A percentile compares a stretch with the other conserved stretches of the same genome.
These are phyloP conservation scores for Boletellus sp. DNA, from an alignment of 768 basidiomycete genomes.

Conservation along the genomic window DNA sequence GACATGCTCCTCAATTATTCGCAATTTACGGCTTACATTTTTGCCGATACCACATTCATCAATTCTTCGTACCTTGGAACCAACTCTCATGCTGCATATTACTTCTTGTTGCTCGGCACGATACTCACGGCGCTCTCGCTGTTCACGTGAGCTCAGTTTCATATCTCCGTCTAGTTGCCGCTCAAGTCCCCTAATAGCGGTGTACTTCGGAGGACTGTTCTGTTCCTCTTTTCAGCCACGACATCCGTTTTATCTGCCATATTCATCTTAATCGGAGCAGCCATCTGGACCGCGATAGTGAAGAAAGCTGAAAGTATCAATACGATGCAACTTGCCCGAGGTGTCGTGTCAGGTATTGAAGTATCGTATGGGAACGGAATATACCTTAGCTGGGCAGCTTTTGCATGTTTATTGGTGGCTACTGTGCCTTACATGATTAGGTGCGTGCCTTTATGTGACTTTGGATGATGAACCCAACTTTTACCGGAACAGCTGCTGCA, in stretches of 20 bases:
- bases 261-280: constrained; percentile 63
- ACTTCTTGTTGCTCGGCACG: constrained; percentile 69
- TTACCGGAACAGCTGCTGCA: constrained; percentile 60
- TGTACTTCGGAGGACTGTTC: constrained; percentile 55
- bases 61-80: constrained; percentile 60
- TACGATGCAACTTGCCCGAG: constrained; percentile 38
- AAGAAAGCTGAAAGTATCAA: constrained; percentile 63
- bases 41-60: constrained; percentile 51
- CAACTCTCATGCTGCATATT: constrained; percentile 68
- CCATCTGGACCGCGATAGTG: constrained; percentile 76
- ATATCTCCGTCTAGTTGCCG: background rate
- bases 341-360: constrained; percentile 54
- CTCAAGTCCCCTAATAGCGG: constrained; percentile 46
- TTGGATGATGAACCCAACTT: background rate
- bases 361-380: constrained; percentile 61
- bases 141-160: constrained; percentile 49
- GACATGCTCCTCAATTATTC: constrained; percentile 71
- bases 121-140: constrained; percentile 63
- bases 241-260: constrained; percentile 59
- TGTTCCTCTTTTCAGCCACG: constrained; percentile 65
- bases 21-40: constrained; percentile 48
- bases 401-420: constrained; percentile 61
- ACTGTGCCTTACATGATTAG: constrained; percentile 75
- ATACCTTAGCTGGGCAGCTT: constrained; percentile 71
- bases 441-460: constrained; percentile 37